Percentiles rank a stretch among this genome's conserved stretches.
Evolutionary conservation across 495 filamentous ascomycete genomes (phyloP).

Genomic region (Hyaloscypha variabilis): DNA sequence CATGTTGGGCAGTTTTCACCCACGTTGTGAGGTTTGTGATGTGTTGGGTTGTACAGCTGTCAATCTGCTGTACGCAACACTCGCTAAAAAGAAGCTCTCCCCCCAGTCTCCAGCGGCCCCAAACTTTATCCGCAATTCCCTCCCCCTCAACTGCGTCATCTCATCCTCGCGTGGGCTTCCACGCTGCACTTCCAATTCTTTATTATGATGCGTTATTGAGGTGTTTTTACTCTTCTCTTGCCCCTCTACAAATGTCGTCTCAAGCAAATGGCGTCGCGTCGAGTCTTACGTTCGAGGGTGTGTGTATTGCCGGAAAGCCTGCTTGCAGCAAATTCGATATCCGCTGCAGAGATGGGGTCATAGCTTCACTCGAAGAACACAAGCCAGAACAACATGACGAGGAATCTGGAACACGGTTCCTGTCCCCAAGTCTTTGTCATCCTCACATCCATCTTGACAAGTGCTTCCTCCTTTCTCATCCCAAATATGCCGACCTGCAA

Average conservation of each 20-base stretch:
- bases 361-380: slow-evolving; percentile 22
- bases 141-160: background rate
- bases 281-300: slow-evolving; percentile 18
- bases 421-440: slow-evolving; percentile 67
- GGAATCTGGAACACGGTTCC: slow-evolving; percentile 29
- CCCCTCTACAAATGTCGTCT: background rate
- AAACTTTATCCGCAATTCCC: background rate
- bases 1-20: slow-evolving; percentile 43
- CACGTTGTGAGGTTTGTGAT: background rate
- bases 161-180: background rate
- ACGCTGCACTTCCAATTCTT: background rate
- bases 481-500: slow-evolving; percentile 60
- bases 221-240: background rate
- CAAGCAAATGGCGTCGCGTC: background rate
- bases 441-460: slow-evolving; percentile 81
- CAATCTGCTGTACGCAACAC: background rate
- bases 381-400: background rate
- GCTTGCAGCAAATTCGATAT: slow-evolving; percentile 27
- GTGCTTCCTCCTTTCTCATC: slow-evolving; percentile 62
- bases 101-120: background rate
- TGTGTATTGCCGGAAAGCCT: slow-evolving; percentile 28
- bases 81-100: slow-evolving; percentile 5
- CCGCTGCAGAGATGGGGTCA: slow-evolving; percentile 22
- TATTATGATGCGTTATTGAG: slow-evolving; percentile 4
- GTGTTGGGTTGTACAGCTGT: background rate